These are phyloP conservation scores for Aspergillus diversus DNA, from an alignment of 495 filamentous ascomycete species.

Conservation along the genomic window DNA sequence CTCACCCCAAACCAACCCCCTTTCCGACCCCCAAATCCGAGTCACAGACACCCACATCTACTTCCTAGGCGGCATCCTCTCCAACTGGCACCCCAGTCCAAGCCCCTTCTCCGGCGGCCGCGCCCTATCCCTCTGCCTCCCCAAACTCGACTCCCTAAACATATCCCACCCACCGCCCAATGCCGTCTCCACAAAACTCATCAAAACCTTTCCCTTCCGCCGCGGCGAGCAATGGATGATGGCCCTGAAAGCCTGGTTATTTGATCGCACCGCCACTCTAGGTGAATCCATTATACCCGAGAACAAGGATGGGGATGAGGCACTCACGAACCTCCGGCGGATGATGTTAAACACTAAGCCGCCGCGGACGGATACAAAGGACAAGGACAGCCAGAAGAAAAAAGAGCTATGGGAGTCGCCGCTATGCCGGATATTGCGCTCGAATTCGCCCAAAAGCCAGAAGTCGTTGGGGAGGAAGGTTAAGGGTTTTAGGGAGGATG, in stretches of 20 bases:
- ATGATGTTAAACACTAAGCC: conserved; percentile 1
- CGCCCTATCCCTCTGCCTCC: conserved; percentile 16
- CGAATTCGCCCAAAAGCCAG: conserved; percentile 12
- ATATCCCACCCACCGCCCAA: conserved; percentile 13
- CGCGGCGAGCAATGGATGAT: conserved; percentile 24
- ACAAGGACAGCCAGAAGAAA: background rate
- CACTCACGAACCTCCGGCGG: background rate
- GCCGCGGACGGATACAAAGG: background rate
- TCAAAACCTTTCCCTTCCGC: conserved; percentile 8
- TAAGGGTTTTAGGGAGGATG: conserved; percentile 6
- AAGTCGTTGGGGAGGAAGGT: conserved; percentile 13
- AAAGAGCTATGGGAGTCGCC: conserved; percentile 11
- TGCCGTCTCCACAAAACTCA: conserved; percentile 12
- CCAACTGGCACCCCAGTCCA: conserved; percentile 17
- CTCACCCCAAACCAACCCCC: background rate
- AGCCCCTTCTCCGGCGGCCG: conserved; percentile 5
- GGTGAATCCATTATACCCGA: conserved; percentile 7
- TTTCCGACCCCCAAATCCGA: conserved; percentile 3
- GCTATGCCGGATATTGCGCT: conserved; percentile 16
- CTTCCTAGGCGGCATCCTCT: conserved; percentile 20
- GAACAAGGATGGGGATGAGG: background rate
- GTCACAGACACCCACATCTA: conserved; percentile 20
- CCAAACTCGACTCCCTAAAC: conserved; percentile 7
- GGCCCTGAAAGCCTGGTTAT: conserved; percentile 20
- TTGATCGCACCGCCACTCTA: conserved; percentile 9